These are phyloP conservation scores for Phytophthora multivora DNA, from an alignment of 352 stramenopile species.

Conservation along the genomic window DNA sequence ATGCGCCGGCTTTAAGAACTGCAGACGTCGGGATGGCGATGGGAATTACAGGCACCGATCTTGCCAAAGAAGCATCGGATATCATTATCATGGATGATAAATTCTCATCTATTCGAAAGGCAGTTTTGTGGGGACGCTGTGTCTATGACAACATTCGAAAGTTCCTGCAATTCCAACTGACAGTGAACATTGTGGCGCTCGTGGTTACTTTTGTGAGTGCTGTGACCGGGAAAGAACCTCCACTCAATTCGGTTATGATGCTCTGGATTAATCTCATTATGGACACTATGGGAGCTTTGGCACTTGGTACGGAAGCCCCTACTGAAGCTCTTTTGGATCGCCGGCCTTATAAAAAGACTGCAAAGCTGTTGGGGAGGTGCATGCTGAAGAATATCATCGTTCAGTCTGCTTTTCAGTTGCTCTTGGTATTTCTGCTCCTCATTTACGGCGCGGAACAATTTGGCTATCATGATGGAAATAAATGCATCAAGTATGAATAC, in stretches of 20 bases:
- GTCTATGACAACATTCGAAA: slow-evolving; percentile 89
- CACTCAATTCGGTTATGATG: slow-evolving; percentile 88
- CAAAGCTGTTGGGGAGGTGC: slow-evolving; percentile 54
- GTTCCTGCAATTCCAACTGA: slow-evolving; percentile 87
- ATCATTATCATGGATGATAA: slow-evolving; percentile 91
- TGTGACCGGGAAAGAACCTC: slow-evolving; percentile 83
- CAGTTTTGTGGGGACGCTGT: slow-evolving; percentile 78
- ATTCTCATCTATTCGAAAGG: slow-evolving; percentile 83
- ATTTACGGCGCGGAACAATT: slow-evolving; percentile 62
- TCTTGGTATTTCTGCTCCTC: slow-evolving; percentile 86
- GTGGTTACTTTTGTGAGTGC: slow-evolving; percentile 81
- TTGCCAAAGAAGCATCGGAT: slow-evolving; percentile 83
- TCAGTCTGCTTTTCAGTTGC: slow-evolving; percentile 77
- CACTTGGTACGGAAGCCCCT: slow-evolving; percentile 72
- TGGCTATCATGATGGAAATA: slow-evolving; percentile 62
- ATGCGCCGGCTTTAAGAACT: slow-evolving; percentile 70
- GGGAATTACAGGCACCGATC: slow-evolving; percentile 80
- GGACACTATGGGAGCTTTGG: slow-evolving; percentile 81
- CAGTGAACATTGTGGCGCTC: slow-evolving; percentile 83
- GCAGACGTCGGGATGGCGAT: slow-evolving; percentile 83
- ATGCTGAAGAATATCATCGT: slow-evolving; percentile 84
- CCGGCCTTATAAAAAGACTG: slow-evolving; percentile 74
- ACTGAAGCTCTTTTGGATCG: slow-evolving; percentile 68
- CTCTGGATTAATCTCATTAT: slow-evolving; percentile 91
- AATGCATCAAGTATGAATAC: slow-evolving; percentile 51